Evolutionary conservation across 164 flowering plant genomes (phyloP).

Genomic region (Nymphaea colorata): DNA sequence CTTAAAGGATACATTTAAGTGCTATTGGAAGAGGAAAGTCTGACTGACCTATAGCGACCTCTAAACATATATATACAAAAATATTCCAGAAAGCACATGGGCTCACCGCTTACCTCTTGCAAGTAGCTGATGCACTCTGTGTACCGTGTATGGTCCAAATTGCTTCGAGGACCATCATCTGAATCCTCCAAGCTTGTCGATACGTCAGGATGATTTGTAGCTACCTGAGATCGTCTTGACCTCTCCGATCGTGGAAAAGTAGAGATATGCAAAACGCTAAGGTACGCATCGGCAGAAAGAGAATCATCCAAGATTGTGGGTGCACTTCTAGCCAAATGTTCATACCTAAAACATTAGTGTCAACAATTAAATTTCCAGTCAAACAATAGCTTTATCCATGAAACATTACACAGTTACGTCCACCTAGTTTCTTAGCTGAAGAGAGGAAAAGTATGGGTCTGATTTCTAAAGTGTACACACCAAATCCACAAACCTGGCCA

Average conservation of each 20-base stretch:
- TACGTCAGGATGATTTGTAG: conserved; percentile 33
- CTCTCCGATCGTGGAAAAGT: conserved; percentile 98
- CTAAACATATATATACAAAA: no score
- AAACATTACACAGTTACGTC: not conserved
- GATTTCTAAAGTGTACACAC: no score
- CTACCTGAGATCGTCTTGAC: conserved; percentile 59
- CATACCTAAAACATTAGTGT: conserved; percentile 53
- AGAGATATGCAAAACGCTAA: conserved; percentile 86
- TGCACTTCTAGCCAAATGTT: conserved; percentile 96
- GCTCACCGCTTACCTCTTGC: conserved; percentile 91
- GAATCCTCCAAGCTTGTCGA: conserved; percentile 27
- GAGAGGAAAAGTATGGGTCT: no score
- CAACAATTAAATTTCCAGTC: not conserved
- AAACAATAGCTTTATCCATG: no score
- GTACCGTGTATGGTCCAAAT: conserved; percentile 52
- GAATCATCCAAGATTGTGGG: conserved; percentile 97
- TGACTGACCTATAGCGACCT: no score
- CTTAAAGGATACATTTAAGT: no score
- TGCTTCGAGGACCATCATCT: conserved; percentile 91
- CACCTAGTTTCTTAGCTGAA: not conserved
- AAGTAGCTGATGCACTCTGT: conserved; percentile 75
- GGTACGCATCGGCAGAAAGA: conserved; percentile 97
- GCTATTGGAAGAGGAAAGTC: no score
- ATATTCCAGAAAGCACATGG: not conserved
- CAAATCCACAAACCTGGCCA: no score